A percentile compares a stretch with the other conserved stretches of the same genome.
These are phyloP conservation scores for Fistulifera solaris DNA, from an alignment of 108 stramenopile genomes.

Conservation along the genomic window DNA sequence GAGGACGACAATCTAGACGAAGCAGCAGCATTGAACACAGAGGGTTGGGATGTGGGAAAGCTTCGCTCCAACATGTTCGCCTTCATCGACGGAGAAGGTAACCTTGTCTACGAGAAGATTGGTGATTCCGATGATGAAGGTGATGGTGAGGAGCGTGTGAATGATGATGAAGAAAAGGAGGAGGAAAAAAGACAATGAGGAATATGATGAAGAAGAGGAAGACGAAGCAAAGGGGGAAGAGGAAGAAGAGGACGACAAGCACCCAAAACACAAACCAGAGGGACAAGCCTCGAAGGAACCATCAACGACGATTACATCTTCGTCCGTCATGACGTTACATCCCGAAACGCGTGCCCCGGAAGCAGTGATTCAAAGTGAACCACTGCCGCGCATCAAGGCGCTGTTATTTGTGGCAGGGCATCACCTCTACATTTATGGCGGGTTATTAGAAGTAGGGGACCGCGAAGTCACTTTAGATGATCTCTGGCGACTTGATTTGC, in stretches of 20 bases:
- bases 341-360: conserved; percentile 47
- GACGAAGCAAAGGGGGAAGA: conserved; percentile 5
- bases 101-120: conserved; percentile 77
- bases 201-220: conserved; percentile 3
- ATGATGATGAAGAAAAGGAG: conserved; percentile 32
- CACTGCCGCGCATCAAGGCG: conserved; percentile 76
- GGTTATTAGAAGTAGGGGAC: conserved; percentile 86
- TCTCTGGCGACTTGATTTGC: conserved; percentile 76
- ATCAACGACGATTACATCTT: conserved; percentile 21
- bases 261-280: background rate
- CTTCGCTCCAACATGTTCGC: conserved; percentile 85
- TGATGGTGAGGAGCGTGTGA: conserved; percentile 19
- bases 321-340: conserved; percentile 55
- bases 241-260: conserved; percentile 8
- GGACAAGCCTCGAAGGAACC: background rate
- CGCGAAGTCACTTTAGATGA: conserved; percentile 88
- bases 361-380: conserved; percentile 57
- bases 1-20: conserved; percentile 27
- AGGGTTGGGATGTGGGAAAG: conserved; percentile 73
- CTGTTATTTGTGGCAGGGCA: conserved; percentile 36
- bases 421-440: conserved; percentile 62
- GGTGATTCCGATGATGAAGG: conserved; percentile 22
- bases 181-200: conserved; percentile 11
- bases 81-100: conserved; percentile 82
- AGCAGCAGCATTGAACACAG: conserved; percentile 15